Percentiles rank a stretch among this genome's conserved stretches.
Evolutionary conservation across 1,139 yeast genomes (phyloP).

Genomic region (Magnusiomyces fungicola): DNA sequence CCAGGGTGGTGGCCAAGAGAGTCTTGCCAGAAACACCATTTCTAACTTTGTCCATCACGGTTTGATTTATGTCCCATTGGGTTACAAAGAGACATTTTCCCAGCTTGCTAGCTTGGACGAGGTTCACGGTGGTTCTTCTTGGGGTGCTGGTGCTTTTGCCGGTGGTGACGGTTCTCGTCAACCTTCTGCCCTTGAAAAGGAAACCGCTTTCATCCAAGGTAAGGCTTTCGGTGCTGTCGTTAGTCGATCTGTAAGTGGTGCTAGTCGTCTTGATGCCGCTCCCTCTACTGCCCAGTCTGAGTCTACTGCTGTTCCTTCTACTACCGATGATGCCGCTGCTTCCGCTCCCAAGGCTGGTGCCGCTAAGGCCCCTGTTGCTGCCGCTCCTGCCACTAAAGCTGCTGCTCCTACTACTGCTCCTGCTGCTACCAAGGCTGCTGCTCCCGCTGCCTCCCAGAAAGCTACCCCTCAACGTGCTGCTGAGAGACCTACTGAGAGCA

Average conservation of each 20-base stretch:
- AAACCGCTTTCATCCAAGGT: constrained; percentile 57
- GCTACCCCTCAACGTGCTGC: constrained; percentile 6
- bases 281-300: constrained; percentile 12
- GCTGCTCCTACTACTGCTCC: constrained; percentile 8
- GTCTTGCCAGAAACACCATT: constrained; percentile 44
- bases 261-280: not conserved
- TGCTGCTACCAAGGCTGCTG: constrained; percentile 12
- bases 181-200: constrained; percentile 52
- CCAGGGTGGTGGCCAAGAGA: constrained; percentile 61
- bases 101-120: constrained; percentile 48
- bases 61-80: constrained; percentile 53
- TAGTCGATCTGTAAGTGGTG: constrained; percentile 8
- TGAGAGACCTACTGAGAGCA: constrained; percentile 10
- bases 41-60: constrained; percentile 56
- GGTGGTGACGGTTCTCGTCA: constrained; percentile 61
- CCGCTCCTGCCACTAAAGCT: not conserved
- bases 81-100: constrained; percentile 46
- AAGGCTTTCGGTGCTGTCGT: constrained; percentile 44
- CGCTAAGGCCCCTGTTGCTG: not conserved
- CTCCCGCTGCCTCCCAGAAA: constrained; percentile 3
- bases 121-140: constrained; percentile 66
- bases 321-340: constrained; percentile 15
- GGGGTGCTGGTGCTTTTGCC: constrained; percentile 65
- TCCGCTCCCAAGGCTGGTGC: constrained; percentile 4
- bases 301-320: constrained; percentile 11